Percentiles rank a stretch among this genome's conserved stretches.
phyloP scores from a whole-genome alignment of 148 eudicot genomes.

The Amaranthus palmeri region DNA sequence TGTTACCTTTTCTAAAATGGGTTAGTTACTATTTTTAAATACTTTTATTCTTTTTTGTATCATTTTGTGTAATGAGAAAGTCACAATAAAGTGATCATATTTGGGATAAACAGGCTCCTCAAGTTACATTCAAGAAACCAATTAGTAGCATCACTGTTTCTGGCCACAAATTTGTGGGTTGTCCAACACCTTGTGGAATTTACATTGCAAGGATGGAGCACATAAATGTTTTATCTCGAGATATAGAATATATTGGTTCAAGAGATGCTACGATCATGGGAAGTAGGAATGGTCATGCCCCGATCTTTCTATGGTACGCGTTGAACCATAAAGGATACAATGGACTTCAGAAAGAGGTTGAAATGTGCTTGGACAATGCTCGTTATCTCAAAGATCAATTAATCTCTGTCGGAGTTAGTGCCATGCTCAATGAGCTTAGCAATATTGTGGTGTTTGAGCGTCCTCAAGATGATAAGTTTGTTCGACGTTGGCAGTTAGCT shows the following conservation, averaged over 20 bases:
- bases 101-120: no score
- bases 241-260: constrained; percentile 62
- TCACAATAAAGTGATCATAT: no score
- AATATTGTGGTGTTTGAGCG: constrained; percentile 72
- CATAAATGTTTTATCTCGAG: constrained; percentile 53
- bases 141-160: no score
- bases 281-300: constrained; percentile 72
- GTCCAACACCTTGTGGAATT: constrained; percentile 9
- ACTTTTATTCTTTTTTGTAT: no score
- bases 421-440: constrained; percentile 71
- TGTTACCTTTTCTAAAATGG: no score
- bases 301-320: constrained; percentile 22
- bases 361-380: constrained; percentile 34
- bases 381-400: constrained; percentile 60
- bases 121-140: no score
- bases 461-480: constrained; percentile 61
- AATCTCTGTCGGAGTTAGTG: constrained; percentile 50
- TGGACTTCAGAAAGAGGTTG: constrained; percentile 70
- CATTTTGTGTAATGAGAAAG: no score
- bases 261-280: constrained; percentile 77
- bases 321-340: constrained; percentile 58
- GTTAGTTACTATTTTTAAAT: no score
- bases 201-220: constrained; percentile 62
- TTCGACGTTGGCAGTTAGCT: constrained; percentile 29
- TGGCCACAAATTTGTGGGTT: constrained; percentile 73